Evolutionary conservation across 2,329 filamentous ascomycete species (phyloP), one percentile per base, ranked within the genome.

Genomic region (Endothia cerciana): DNA sequence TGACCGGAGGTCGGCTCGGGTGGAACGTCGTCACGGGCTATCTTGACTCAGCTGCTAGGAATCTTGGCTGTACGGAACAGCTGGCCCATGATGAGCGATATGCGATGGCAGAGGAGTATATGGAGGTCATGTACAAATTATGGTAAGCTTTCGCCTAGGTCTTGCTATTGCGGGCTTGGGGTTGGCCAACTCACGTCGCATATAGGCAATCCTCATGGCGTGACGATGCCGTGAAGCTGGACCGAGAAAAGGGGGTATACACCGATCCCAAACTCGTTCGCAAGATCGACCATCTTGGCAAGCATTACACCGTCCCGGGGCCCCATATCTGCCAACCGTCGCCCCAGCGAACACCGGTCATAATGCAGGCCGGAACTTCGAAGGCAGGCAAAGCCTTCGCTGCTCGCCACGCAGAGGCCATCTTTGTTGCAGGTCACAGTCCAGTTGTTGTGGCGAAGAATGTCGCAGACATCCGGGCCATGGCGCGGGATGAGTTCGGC

Each of bases 1-100:
- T 92, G 3, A 88, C 84, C 1, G 85, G 86, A 65, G 88, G 89
- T 62, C 81, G 89, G 36, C 70, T 87, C 3, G 85, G 83, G 30
- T 87, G 85, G 84, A 86, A 85, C 78, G 87, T 92, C 62, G 89
- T 92, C 0, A 91, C 89, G 0, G 87, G 88, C 60, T 92, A 91
- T 72, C 81, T 91, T 0, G 88, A 91, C 73, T 89, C 86, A 0
- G 89, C 89, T 0, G 89, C 89, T 0, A 82, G 83, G 13, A 91
- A 91, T 72, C 77, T 91, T 58, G 87, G 88, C 1, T 82, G 83
- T 43, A 78, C 72, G 22, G 19, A 55, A 3, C 22, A 45, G 17
- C 47, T 60, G 25, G 49, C 79, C 78, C 90, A 92, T 71, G 89
- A 91, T 69, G 87, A 88, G 69, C 81, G 88, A 64, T 92, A 91